phyloP scores from a whole-genome alignment of 163 green algal species.

The Scenedesmus sp. region DNA sequence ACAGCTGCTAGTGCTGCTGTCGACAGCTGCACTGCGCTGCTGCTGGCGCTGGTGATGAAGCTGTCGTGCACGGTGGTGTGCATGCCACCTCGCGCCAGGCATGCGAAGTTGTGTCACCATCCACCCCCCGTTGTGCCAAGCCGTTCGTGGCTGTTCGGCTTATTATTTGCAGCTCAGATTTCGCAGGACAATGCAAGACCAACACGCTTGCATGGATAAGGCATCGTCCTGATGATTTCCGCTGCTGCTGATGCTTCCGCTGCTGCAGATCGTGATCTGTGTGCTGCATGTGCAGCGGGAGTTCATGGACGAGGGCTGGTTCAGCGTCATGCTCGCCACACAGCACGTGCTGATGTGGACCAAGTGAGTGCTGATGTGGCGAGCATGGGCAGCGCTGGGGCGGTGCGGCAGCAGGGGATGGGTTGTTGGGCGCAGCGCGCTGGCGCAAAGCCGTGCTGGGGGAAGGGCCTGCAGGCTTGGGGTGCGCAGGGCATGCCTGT shows the following conservation, averaged over 20 bases:
- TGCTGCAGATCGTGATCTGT: slow-evolving; percentile 68
- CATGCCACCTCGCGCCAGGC: no score
- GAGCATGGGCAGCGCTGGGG: neutral
- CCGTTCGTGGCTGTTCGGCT: no score
- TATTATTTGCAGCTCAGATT: no score
- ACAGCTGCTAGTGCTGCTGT: neutral
- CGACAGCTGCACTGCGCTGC: neutral
- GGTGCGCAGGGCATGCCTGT: no score
- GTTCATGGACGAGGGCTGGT: slow-evolving; percentile 53
- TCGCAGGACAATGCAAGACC: no score
- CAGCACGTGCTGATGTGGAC: slow-evolving; percentile 69
- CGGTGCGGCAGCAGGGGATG: neutral
- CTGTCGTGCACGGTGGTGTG: slow-evolving; percentile 23
- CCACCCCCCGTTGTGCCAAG: no score
- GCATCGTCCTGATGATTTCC: neutral
- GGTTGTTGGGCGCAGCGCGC: no score
- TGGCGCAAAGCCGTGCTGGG: neutral
- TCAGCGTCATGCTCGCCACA: slow-evolving; percentile 65
- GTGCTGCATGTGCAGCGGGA: slow-evolving; percentile 64
- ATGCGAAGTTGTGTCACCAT: no score
- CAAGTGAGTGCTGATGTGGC: slow-evolving; percentile 15
- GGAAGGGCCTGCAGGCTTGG: no score
- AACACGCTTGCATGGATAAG: no score
- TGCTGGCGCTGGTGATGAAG: neutral
- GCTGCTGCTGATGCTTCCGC: slow-evolving; percentile 54